phyloP scores from a whole-genome alignment of 1,139 yeast genomes.

The Yamadazyma diospyri region DNA sequence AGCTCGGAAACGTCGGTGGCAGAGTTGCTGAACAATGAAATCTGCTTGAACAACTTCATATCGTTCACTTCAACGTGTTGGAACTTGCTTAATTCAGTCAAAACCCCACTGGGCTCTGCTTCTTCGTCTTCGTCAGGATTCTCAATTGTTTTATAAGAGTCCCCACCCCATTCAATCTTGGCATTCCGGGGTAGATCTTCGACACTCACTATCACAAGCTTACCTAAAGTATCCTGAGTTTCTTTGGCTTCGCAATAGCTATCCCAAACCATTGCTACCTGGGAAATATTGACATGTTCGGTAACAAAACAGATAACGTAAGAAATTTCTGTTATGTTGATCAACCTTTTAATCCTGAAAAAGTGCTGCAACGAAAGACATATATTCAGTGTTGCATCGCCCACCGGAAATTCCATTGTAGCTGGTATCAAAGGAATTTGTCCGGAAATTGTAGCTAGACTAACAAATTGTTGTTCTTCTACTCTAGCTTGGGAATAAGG shows the following conservation, averaged over 20 bases:
- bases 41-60: constrained; percentile 8
- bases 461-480: constrained; percentile 32
- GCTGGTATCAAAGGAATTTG: constrained; percentile 85
- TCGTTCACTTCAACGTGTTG: neutral
- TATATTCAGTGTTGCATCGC: constrained; percentile 2
- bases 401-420: constrained; percentile 46
- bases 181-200: constrained; percentile 67
- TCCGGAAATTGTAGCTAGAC: constrained; percentile 72
- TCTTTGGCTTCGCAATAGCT: constrained; percentile 21
- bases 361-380: constrained; percentile 73
- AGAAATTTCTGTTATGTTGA: constrained; percentile 42
- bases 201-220: constrained; percentile 56
- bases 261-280: constrained; percentile 38
- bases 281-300: constrained; percentile 20
- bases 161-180: constrained; percentile 75
- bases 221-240: constrained; percentile 14
- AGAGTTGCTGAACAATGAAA: constrained; percentile 9
- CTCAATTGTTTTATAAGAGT: constrained; percentile 37
- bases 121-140: constrained; percentile 41
- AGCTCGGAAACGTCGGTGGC: constrained; percentile 12
- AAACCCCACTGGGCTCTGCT: too few species aligned
- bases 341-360: constrained; percentile 56
- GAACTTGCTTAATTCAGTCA: too few species aligned
- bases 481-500: constrained; percentile 88
- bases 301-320: constrained; percentile 56